Conservation (phyloP, 352 stramenopile species). For the Globisporangium irregulare region DNA sequence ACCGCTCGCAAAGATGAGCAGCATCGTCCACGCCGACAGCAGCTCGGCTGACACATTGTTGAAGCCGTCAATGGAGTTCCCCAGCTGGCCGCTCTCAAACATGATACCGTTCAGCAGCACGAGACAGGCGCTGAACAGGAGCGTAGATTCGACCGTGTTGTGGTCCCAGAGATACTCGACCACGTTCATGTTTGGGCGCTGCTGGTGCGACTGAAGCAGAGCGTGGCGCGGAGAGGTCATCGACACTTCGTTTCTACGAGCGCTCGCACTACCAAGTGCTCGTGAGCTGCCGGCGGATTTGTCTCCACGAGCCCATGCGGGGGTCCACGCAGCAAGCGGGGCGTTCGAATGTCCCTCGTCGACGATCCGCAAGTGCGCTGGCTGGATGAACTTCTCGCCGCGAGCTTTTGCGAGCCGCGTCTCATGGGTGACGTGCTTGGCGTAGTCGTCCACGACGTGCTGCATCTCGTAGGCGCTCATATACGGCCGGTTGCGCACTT, state of each 20-base stretch:
- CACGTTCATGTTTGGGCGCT: constrained; percentile 35
- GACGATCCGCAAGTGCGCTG: constrained; percentile 46
- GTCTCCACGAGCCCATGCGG: not conserved
- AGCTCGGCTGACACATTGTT: constrained; percentile 46
- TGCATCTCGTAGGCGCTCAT: constrained; percentile 69
- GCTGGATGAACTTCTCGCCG: constrained; percentile 48
- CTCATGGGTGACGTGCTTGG: constrained; percentile 42
- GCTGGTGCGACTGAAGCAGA: constrained; percentile 23
- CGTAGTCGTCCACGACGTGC: constrained; percentile 56
- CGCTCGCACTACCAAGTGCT: not conserved
- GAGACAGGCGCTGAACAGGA: constrained; percentile 71
- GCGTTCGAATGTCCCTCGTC: constrained; percentile 10
- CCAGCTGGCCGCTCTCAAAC: constrained; percentile 65
- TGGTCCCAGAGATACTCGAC: constrained; percentile 73
- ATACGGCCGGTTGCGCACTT: constrained; percentile 71
- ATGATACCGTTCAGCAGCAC: constrained; percentile 60
- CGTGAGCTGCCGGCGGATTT: not conserved
- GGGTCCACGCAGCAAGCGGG: constrained; percentile 27
- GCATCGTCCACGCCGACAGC: constrained; percentile 44
- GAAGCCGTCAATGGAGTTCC: constrained; percentile 34
- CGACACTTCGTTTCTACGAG: constrained; percentile 6
- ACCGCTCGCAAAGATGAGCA: constrained; percentile 52
- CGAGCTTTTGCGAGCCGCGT: constrained; percentile 50
- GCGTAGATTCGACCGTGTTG: constrained; percentile 71
- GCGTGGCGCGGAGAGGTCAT: not conserved